Percentiles rank a stretch among this genome's conserved stretches.
Conservation (phyloP, 2,329 filamentous ascomycete genomes). For the Botrytis porri region DNA sequence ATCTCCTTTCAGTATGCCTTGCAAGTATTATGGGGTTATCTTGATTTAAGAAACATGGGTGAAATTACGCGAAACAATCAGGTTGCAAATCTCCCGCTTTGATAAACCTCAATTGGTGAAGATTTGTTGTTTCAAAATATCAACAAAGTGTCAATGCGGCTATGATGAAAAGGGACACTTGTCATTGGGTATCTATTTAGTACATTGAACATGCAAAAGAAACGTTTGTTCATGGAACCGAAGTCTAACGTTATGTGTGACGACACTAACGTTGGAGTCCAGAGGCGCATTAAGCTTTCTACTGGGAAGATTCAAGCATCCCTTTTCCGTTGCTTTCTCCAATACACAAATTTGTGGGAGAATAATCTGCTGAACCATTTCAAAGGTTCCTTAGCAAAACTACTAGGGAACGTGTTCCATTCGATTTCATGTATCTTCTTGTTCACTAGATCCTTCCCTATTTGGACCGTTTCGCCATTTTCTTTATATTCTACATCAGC, state of each 20-base stretch:
- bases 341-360: background rate
- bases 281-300: background rate
- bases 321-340: background rate
- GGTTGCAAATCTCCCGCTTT: conserved; percentile 14
- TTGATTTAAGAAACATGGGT: background rate
- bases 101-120: background rate
- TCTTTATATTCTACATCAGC: conserved; percentile 19
- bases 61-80: conserved; percentile 13
- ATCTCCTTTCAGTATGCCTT: background rate
- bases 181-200: background rate
- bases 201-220: background rate
- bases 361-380: conserved; percentile 13
- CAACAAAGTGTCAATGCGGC: background rate
- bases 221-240: background rate
- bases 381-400: background rate
- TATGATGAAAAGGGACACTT: conserved; percentile 8
- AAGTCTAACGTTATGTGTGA: background rate
- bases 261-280: background rate
- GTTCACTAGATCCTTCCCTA: background rate
- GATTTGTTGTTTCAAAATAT: conserved; percentile 15
- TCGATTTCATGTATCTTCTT: conserved; percentile 48
- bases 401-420: conserved; percentile 34
- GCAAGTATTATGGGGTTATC: background rate
- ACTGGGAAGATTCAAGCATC: background rate
- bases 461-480: background rate